Base-by-base conservation (phyloP, 306 rosid species). In the Datisca glomerata region DNA sequence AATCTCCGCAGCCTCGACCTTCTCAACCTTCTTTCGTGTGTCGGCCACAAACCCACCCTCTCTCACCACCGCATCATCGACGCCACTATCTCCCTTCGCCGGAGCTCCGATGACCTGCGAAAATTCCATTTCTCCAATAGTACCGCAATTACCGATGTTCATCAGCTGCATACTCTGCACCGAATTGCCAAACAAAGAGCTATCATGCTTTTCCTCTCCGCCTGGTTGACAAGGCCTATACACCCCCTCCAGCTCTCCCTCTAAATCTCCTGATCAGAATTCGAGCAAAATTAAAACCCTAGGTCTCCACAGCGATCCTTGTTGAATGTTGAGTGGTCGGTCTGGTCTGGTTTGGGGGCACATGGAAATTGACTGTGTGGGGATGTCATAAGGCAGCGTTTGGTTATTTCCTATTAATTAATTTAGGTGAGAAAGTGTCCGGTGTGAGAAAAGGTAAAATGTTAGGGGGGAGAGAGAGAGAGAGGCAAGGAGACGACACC, bases 311-410 rank as follows among this genome's bases (percentile, higher is more conserved):
- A 56, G 42, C 12, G 33, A 42, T 7, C 18, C 8, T 9, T 41
- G 54, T 43, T 28, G 43, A 19, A 31, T 8, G 36, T 14, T n/a
- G n/a, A n/a, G 58, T 38, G 66, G 70, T 38, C 43, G 43, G 43
- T 38, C 18, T 38, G 7, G 19, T 38, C 43, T 41, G 38, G 53
- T 27, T 40, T 47, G 59, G 46, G 68, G 57, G 70, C 62, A 59
- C 64, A 59, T 63, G 69, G 69, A 63, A 53, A 55, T 56, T 59
- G 58, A 68, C 59, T 65, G 47, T 31, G 60, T 38, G 52, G 45
- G 51, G 66, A 63, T 66, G 78, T 33, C 60, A 62, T 46, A 32
- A 59, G 58, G 32, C 54, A 64, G 10, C 52, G 48, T 46, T 60
- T 71, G 63, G 37, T 61, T 56, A n/a, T 15, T 16, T 31, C 2